Conservation (phyloP, 169 alveolate genomes). For the Haemoproteus tartakovskyi region DNA sequence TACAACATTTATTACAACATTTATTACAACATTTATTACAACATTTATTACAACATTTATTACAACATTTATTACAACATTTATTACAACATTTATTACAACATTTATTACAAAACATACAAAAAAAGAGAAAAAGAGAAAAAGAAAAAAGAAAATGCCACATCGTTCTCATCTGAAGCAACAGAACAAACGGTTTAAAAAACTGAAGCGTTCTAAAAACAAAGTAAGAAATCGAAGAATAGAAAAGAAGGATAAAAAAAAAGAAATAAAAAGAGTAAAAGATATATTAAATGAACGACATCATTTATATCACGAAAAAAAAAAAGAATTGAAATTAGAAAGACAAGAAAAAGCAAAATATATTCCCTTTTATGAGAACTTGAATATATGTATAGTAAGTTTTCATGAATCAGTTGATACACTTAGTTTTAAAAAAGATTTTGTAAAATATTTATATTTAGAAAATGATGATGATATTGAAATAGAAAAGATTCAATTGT, state of each 20-base stretch:
- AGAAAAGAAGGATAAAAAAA: slow-evolving; percentile 19
- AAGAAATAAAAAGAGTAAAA: slow-evolving; percentile 13
- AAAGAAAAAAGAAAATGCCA: slow-evolving; percentile 24
- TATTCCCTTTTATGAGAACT: slow-evolving; percentile 23
- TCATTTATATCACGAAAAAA: slow-evolving; percentile 25
- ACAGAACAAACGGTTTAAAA: slow-evolving; percentile 36
- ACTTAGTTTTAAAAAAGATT: slow-evolving; percentile 39
- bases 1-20: too few relatives aligned
- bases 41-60: too few relatives aligned
- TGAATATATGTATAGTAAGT: slow-evolving; percentile 26
- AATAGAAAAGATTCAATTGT: slow-evolving; percentile 18
- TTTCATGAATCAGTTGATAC: slow-evolving; percentile 53
- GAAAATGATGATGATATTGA: slow-evolving; percentile 23
- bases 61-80: too few relatives aligned
- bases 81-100: too few relatives aligned
- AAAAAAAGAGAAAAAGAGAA: background rate
- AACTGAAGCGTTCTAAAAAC: slow-evolving; percentile 16
- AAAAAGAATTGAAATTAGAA: slow-evolving; percentile 16
- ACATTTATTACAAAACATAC: too few relatives aligned
- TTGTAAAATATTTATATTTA: slow-evolving; percentile 47
- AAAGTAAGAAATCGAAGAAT: slow-evolving; percentile 10
- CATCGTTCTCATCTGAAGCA: slow-evolving; percentile 54
- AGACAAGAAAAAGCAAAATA: slow-evolving; percentile 40
- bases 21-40: too few relatives aligned
- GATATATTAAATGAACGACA: slow-evolving; percentile 9